Evolutionary conservation across 2,329 filamentous ascomycete species (phyloP).

Genomic region (Monosporascus sp.): DNA sequence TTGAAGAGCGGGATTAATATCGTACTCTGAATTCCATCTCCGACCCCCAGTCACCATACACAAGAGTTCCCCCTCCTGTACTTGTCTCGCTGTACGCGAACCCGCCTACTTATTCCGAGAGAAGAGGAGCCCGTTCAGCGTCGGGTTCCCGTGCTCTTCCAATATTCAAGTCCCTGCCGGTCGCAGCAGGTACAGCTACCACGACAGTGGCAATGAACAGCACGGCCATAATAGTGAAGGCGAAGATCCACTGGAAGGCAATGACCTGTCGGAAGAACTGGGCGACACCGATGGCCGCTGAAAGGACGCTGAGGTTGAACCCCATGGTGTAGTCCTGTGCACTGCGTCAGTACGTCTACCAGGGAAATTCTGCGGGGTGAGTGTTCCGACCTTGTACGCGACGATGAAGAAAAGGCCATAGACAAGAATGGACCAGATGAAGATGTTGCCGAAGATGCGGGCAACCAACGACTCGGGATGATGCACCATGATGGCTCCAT

Average conservation of each 20-base stretch:
- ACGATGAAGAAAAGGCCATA: constrained; percentile 74
- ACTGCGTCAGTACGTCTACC: constrained; percentile 2
- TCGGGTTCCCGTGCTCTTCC: constrained; percentile 39
- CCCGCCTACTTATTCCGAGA: constrained; percentile 39
- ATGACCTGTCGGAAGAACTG: constrained; percentile 70
- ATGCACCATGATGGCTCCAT: constrained; percentile 76
- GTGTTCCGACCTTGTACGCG: constrained; percentile 56
- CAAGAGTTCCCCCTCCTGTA: neutral
- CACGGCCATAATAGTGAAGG: constrained; percentile 73
- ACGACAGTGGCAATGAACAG: constrained; percentile 64
- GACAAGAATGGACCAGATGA: constrained; percentile 76
- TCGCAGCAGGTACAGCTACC: constrained; percentile 58
- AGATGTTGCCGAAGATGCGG: constrained; percentile 79
- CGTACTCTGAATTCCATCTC: neutral
- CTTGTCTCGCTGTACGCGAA: neutral
- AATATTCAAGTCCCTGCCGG: constrained; percentile 52
- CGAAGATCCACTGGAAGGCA: constrained; percentile 89
- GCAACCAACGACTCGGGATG: constrained; percentile 60
- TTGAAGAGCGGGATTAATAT: constrained; percentile 1
- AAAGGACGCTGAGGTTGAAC: constrained; percentile 68
- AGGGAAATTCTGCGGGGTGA: constrained; percentile 1
- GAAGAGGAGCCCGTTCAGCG: constrained; percentile 56
- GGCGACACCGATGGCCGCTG: constrained; percentile 68
- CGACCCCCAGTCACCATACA: neutral
- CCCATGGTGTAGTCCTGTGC: constrained; percentile 66